These are phyloP conservation scores for Cadophora gregata DNA, from an alignment of 2,329 filamentous ascomycete species.

Conservation along the genomic window DNA sequence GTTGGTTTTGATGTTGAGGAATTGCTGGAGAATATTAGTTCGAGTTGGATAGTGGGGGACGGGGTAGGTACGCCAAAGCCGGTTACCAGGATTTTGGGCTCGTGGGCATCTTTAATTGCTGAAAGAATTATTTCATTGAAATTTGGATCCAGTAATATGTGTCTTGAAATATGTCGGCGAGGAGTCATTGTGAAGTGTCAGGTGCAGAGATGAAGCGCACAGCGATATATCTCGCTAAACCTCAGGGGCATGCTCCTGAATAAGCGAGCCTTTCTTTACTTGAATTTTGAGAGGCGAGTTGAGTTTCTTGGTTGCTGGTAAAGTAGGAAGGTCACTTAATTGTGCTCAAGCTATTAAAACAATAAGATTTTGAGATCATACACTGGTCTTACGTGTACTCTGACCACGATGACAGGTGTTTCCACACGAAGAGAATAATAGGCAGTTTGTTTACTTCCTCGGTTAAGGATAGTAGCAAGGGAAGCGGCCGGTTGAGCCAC, in stretches of 20 bases:
- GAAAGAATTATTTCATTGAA: not conserved
- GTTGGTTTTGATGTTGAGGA: slow-evolving; percentile 58
- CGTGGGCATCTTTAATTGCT: not conserved
- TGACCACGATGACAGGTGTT: too few species aligned
- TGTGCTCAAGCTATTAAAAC: too few species aligned
- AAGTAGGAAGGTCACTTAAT: too few species aligned
- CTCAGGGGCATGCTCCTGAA: not conserved
- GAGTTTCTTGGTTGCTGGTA: not conserved
- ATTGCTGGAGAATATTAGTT: slow-evolving; percentile 23
- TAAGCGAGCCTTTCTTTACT: not conserved
- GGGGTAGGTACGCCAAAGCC: slow-evolving; percentile 59
- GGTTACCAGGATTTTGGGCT: slow-evolving; percentile 57
- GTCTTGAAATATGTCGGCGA: not conserved
- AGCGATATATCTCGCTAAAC: not conserved
- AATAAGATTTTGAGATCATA: too few species aligned
- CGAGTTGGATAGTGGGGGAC: not conserved
- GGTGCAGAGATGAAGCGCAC: not conserved
- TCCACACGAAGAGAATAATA: too few species aligned
- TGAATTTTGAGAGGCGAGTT: not conserved
- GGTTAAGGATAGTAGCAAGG: too few species aligned
- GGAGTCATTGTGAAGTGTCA: slow-evolving; percentile 4
- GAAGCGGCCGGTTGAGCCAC: too few species aligned
- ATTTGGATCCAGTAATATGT: not conserved
- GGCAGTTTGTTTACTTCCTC: not conserved
- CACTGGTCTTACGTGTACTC: too few species aligned